Evolutionary conservation across 139 green algal species (phyloP).

Genomic region (Ostreobium quekettii): DNA sequence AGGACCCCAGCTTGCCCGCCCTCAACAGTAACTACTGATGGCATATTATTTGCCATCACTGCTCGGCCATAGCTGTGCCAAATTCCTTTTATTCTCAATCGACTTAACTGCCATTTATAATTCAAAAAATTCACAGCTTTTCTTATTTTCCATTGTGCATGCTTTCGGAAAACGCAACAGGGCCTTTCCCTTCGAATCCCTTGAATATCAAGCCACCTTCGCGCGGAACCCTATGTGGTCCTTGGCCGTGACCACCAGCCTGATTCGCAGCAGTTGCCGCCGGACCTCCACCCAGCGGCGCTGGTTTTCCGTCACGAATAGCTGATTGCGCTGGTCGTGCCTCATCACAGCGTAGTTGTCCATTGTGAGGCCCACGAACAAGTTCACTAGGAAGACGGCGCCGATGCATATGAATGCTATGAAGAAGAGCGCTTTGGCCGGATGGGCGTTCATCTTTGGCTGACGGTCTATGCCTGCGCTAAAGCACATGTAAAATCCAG

Average conservation of each 20-base stretch:
- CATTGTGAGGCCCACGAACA: slow-evolving; percentile 33
- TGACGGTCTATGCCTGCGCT: slow-evolving; percentile 32
- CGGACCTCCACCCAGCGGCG: slow-evolving; percentile 16
- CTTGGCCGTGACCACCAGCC: slow-evolving; percentile 6
- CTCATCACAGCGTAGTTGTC: slow-evolving; percentile 23
- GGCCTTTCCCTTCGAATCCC: no score
- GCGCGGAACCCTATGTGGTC: background rate
- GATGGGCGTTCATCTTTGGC: slow-evolving; percentile 35
- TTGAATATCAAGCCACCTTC: no score
- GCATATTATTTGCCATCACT: no score
- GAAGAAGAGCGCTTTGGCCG: slow-evolving; percentile 45
- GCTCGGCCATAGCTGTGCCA: no score
- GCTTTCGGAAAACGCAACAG: no score
- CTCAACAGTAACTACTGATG: no score
- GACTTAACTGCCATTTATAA: no score
- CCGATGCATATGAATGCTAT: slow-evolving; percentile 35
- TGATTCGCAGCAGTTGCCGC: background rate
- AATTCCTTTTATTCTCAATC: no score
- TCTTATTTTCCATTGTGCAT: no score
- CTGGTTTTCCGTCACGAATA: slow-evolving; percentile 20
- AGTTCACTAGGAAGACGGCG: slow-evolving; percentile 39
- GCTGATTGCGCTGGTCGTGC: slow-evolving; percentile 10
- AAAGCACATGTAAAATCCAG: no score
- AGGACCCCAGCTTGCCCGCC: no score
- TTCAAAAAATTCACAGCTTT: no score